Evolutionary conservation across 345 rosid species (phyloP).

Genomic region (Aegle marmelos): DNA sequence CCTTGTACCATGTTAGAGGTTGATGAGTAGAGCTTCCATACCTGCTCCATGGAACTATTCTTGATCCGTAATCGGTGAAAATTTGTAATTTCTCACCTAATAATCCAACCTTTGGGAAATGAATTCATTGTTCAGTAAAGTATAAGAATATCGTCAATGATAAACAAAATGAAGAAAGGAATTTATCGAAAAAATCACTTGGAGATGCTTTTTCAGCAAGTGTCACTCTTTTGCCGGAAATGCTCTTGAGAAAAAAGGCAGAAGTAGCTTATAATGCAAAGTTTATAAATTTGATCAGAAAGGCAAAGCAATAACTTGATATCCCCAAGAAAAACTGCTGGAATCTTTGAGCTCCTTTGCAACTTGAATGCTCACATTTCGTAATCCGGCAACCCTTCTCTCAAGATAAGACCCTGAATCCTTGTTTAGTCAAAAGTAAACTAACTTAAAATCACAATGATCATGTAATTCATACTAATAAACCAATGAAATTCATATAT

Average conservation of each 20-base stretch:
- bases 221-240: neutral
- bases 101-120: conserved; percentile 53
- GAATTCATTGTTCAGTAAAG: neutral
- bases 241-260: neutral
- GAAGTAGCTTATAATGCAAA: too few relatives aligned
- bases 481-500: neutral
- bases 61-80: conserved; percentile 40
- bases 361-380: conserved; percentile 37
- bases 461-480: neutral
- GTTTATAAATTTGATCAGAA: neutral
- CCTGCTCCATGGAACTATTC: conserved; percentile 45
- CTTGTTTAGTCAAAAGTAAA: conserved; percentile 19
- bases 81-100: conserved; percentile 53
- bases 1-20: conserved; percentile 84
- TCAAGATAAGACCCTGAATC: conserved; percentile 75
- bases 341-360: conserved; percentile 20
- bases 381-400: conserved; percentile 49
- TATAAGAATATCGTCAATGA: neutral
- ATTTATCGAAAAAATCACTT: too few relatives aligned
- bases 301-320: conserved; percentile 42
- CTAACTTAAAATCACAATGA: neutral
- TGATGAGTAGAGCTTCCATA: conserved; percentile 37
- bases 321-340: conserved; percentile 59
- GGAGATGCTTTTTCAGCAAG: neutral
- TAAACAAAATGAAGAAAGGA: neutral